Percentiles rank a stretch among this genome's conserved stretches.
Conservation (phyloP, 2,329 filamentous ascomycete species). For the Fusarium udum region DNA sequence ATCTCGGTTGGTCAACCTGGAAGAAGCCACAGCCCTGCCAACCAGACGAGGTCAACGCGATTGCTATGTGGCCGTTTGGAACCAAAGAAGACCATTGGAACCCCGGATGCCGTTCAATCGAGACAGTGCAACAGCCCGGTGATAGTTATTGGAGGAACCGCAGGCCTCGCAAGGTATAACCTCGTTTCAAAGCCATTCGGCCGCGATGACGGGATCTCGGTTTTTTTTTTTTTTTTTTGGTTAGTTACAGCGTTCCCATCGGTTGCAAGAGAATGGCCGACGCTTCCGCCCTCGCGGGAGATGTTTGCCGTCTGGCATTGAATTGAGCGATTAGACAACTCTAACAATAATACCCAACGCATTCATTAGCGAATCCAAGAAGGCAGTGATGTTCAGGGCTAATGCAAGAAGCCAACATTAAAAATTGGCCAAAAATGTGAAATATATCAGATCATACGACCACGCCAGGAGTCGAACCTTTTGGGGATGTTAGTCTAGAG, state of each 20-base stretch:
- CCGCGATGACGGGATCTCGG: background rate
- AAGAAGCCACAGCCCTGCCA: conserved; percentile 64
- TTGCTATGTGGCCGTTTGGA: conserved; percentile 73
- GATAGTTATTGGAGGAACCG: conserved; percentile 39
- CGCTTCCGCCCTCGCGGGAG: background rate
- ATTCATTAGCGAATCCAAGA: background rate
- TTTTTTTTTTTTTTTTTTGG: background rate
- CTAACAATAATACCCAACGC: background rate
- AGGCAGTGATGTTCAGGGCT: background rate
- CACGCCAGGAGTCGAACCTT: conserved; percentile 42
- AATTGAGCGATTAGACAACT: background rate
- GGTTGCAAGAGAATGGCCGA: background rate
- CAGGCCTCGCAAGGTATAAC: background rate
- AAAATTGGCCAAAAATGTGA: background rate
- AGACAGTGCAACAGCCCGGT: conserved; percentile 33
- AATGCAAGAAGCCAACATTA: background rate
- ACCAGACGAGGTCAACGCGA: conserved; percentile 64
- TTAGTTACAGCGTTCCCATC: background rate
- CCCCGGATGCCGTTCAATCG: conserved; percentile 45
- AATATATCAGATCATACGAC: conserved; percentile 25
- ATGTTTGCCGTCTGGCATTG: background rate
- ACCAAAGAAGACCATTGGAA: conserved; percentile 60
- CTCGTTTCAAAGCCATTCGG: background rate
- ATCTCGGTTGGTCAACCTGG: conserved; percentile 69
- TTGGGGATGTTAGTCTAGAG: conserved; percentile 1